Evolutionary conservation across 106 monocot species (phyloP), one percentile per base, ranked within the genome.

Genomic region (Platanthera zijinensis): DNA sequence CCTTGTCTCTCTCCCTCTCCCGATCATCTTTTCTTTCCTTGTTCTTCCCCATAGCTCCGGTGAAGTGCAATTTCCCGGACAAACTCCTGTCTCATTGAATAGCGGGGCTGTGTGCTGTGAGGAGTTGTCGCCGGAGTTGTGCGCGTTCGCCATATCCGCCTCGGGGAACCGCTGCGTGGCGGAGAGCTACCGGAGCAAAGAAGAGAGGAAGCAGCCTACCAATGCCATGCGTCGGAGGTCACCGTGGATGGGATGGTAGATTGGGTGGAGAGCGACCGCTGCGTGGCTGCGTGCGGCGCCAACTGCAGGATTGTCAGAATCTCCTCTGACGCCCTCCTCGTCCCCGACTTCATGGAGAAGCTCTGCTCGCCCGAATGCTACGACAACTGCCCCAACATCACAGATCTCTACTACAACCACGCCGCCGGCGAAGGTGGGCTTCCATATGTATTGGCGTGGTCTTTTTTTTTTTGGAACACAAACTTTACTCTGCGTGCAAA

Each of bases 381-480:
- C 74, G 21, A 77, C 19, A 81, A 71, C 57, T 94, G 94, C 82
- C 90, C 90, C 69, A 94, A 94, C 82, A 84, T 94, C 70, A 49
- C 90, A 51, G 89, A 88, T 56, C 90, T 94, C 64, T 94, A 87
- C 89, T 85, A 81, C 82, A 90, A 88, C 48, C 94, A 90, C 69
- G 90, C 94, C 9, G 90, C 88, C 7, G 90, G 82, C 6, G 90
- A 94, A 88, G 90, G 94, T 90, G 78, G 30, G 30, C 6, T 12
- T 22, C 19, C 6, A 59, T 32, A 51, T 10, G 11, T 2, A 78
- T 47, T 10, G n/a, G 10, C 47, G 13, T 9, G 12, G 52, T 11
- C 0, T 52, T 52, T 52, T 52, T n/a, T n/a, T n/a, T 52, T 52
- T 32, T 32, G 32, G 32, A 32, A 32, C 32, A 0, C 0, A n/a